Percentiles rank a stretch among this genome's conserved stretches.
Evolutionary conservation across 2,329 filamentous ascomycete species (phyloP).

Genomic region (Alternaria sp.): DNA sequence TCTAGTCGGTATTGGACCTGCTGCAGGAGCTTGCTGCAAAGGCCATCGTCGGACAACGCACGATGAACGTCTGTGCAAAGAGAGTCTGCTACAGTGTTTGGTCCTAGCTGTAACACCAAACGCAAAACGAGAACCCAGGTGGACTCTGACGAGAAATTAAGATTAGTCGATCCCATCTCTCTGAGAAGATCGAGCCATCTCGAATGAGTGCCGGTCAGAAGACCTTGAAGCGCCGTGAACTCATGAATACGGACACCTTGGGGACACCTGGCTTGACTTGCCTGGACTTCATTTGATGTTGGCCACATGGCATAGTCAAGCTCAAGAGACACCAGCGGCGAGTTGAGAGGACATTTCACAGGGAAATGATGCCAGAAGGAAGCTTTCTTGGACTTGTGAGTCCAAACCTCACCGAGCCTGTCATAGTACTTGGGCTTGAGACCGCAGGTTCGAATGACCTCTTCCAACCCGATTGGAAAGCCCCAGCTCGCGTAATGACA

Average conservation of each 20-base stretch:
- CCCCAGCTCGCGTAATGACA: conserved; percentile 58
- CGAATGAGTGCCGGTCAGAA: conserved; percentile 57
- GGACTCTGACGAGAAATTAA: conserved; percentile 68
- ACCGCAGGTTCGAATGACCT: conserved; percentile 58
- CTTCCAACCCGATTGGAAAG: conserved; percentile 54
- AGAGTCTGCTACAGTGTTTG: conserved; percentile 39
- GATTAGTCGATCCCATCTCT: conserved; percentile 61
- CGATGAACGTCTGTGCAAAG: conserved; percentile 56
- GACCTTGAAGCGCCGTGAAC: conserved; percentile 60
- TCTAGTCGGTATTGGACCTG: conserved; percentile 59
- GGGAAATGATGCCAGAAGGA: conserved; percentile 59
- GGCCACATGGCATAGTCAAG: conserved; percentile 44
- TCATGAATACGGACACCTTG: conserved; percentile 59
- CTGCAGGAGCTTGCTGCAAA: conserved; percentile 59
- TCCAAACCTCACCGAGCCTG: conserved; percentile 49
- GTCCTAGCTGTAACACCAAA: conserved; percentile 65
- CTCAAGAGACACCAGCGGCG: conserved; percentile 36
- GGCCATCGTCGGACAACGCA: conserved; percentile 59
- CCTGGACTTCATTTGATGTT: conserved; percentile 64
- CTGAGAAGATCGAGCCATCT: conserved; percentile 60
- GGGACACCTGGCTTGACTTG: conserved; percentile 61
- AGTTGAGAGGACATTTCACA: conserved; percentile 49
- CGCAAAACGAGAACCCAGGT: conserved; percentile 61
- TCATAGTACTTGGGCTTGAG: conserved; percentile 62
- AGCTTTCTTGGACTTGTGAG: conserved; percentile 37